phyloP scores from a whole-genome alignment of 805 yeast genomes.

The Candida orba region DNA sequence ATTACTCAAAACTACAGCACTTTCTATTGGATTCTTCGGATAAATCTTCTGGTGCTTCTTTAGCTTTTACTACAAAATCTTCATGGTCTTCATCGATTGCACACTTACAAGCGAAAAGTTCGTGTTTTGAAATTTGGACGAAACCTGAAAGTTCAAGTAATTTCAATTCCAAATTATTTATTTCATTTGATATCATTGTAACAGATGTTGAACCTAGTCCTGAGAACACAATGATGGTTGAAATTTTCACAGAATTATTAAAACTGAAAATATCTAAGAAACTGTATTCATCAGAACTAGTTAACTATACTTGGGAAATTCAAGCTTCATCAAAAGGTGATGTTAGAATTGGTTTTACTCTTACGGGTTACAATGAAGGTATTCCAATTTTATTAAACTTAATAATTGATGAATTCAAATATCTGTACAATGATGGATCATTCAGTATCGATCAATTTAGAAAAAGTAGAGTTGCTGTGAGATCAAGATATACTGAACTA shows the following conservation, averaged over 20 bases:
- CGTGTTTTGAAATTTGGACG: slow-evolving; percentile 45
- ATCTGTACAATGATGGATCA: slow-evolving; percentile 10
- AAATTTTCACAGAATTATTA: slow-evolving; percentile 44
- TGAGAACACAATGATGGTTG: slow-evolving; percentile 38
- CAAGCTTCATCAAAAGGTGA: slow-evolving; percentile 49
- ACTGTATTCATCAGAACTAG: slow-evolving; percentile 47
- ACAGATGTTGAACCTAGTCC: slow-evolving; percentile 28
- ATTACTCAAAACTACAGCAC: slow-evolving; percentile 22
- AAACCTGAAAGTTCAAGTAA: slow-evolving; percentile 29
- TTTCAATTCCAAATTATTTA: slow-evolving; percentile 27
- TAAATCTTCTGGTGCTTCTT: slow-evolving; percentile 24
- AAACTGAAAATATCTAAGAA: slow-evolving; percentile 31
- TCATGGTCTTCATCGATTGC: slow-evolving; percentile 28
- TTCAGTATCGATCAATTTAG: slow-evolving; percentile 32
- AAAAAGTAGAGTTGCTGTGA: slow-evolving; percentile 39
- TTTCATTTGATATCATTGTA: slow-evolving; percentile 41
- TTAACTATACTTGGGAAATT: slow-evolving; percentile 52
- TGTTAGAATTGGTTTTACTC: slow-evolving; percentile 42
- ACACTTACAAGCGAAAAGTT: slow-evolving; percentile 27
- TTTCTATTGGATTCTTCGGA: slow-evolving; percentile 21
- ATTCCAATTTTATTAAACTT: slow-evolving; percentile 27
- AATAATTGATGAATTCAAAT: slow-evolving; percentile 28
- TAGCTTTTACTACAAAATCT: slow-evolving; percentile 28
- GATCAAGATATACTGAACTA: slow-evolving; percentile 41
- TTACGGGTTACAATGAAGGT: slow-evolving; percentile 45